Evolutionary conservation across 331 rosid species (phyloP).

Genomic region (Acacia pycnantha): DNA sequence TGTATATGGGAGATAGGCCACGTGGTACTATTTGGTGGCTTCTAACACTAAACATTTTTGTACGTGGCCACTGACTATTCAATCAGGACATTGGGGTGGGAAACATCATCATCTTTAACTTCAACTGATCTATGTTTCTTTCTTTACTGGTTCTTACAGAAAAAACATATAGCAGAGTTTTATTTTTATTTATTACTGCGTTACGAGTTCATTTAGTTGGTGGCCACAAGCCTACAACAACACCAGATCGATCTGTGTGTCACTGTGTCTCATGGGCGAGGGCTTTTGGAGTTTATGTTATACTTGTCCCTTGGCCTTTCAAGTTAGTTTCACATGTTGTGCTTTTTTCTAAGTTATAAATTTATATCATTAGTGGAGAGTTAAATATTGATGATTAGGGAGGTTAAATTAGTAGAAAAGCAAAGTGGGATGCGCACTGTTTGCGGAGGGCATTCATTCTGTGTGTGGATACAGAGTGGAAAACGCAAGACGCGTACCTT

Average conservation of each 20-base stretch:
- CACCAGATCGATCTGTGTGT: too few relatives aligned
- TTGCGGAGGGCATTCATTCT: background rate
- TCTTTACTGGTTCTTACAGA: background rate
- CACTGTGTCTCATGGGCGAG: too few relatives aligned
- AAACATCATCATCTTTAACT: background rate
- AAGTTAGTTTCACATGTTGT: background rate
- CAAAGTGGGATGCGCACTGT: background rate
- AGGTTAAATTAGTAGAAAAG: background rate
- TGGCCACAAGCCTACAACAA: too few relatives aligned
- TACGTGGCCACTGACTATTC: conserved; percentile 7
- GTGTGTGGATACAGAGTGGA: background rate
- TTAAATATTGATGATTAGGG: background rate
- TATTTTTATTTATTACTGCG: too few relatives aligned
- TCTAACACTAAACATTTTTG: background rate
- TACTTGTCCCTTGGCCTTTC: background rate
- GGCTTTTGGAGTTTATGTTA: too few relatives aligned
- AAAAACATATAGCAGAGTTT: too few relatives aligned
- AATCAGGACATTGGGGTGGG: background rate
- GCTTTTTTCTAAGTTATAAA: background rate
- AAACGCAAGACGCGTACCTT: background rate
- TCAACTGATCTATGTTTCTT: too few relatives aligned
- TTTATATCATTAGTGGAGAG: background rate
- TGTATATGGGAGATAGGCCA: conserved; percentile 12
- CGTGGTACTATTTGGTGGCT: conserved; percentile 6
- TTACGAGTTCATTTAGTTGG: too few relatives aligned